Conservation (phyloP, 176 grass and related monocot species). For the Dendrocalamus sinicus region DNA sequence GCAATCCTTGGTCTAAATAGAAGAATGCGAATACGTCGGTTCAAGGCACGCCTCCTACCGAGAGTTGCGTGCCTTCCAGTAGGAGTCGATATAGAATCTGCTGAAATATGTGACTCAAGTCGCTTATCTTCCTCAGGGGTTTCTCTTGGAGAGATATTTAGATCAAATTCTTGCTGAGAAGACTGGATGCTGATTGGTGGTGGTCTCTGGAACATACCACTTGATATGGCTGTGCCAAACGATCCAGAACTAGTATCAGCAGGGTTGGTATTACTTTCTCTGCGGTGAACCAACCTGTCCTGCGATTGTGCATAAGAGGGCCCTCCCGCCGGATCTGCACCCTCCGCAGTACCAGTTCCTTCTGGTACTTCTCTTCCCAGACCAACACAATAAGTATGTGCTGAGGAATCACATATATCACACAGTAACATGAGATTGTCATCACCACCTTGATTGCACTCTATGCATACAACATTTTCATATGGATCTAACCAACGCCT, state of each 20-base stretch:
- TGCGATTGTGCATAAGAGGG: slow-evolving; percentile 49
- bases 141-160: slow-evolving; percentile 71
- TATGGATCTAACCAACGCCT: slow-evolving; percentile 72
- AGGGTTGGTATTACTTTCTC: slow-evolving; percentile 21
- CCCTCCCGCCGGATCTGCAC: slow-evolving; percentile 53
- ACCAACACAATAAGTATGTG: slow-evolving; percentile 84
- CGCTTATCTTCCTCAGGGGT: slow-evolving; percentile 53
- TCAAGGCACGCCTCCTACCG: slow-evolving; percentile 64
- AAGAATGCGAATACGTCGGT: slow-evolving; percentile 63
- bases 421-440: slow-evolving; percentile 83
- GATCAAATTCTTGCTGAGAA: slow-evolving; percentile 61
- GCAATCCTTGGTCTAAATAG: slow-evolving; percentile 53
- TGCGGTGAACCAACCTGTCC: slow-evolving; percentile 24
- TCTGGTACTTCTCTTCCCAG: slow-evolving; percentile 73
- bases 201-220: slow-evolving; percentile 43
- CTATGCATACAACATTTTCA: slow-evolving; percentile 77
- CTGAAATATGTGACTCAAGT: slow-evolving; percentile 41
- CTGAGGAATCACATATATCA: slow-evolving; percentile 90
- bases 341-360: slow-evolving; percentile 80
- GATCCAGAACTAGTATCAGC: slow-evolving; percentile 6
- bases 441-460: slow-evolving; percentile 76
- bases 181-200: slow-evolving; percentile 31
- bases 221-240: slow-evolving; percentile 24
- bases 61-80: slow-evolving; percentile 66
- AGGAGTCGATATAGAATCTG: slow-evolving; percentile 53